Conservation (phyloP, 768 basidiomycete genomes). For the Kwoniella pini region DNA sequence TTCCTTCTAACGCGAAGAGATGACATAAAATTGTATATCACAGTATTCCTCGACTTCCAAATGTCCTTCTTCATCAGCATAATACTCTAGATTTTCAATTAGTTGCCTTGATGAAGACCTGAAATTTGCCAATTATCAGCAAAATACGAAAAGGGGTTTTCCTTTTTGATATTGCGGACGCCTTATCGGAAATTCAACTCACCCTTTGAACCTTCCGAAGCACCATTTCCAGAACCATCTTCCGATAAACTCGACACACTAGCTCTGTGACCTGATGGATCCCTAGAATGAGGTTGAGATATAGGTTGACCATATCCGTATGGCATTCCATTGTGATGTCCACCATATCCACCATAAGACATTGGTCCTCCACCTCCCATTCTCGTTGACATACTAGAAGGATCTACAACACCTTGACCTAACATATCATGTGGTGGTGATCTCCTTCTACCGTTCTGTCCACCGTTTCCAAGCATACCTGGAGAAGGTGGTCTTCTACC, state of each 20-base stretch:
- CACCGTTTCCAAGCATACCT: background rate
- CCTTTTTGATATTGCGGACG: no score
- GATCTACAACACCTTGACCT: slow-evolving; percentile 45
- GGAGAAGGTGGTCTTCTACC: slow-evolving; percentile 20
- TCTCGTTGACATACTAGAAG: slow-evolving; percentile 34
- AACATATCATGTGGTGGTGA: slow-evolving; percentile 37
- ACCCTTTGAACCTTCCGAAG: slow-evolving; percentile 34
- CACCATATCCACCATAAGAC: slow-evolving; percentile 30
- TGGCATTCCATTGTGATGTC: slow-evolving; percentile 24
- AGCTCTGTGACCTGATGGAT: slow-evolving; percentile 28
- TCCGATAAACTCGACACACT: slow-evolving; percentile 43
- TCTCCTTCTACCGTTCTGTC: slow-evolving; percentile 14
- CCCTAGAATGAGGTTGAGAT: slow-evolving; percentile 11
- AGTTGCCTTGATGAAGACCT: slow-evolving; percentile 19
- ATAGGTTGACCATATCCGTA: slow-evolving; percentile 25
- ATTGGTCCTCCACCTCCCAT: slow-evolving; percentile 6
- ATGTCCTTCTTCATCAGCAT: no score
- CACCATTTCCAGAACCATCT: slow-evolving; percentile 34
- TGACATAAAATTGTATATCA: no score
- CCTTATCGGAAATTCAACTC: no score
- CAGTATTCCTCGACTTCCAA: no score
- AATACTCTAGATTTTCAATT: no score
- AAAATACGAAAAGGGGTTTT: background rate
- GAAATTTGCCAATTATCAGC: background rate
- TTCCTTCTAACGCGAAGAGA: no score